These are phyloP conservation scores for Chlorella sorokiniana DNA, from an alignment of 139 green algal species.

Conservation along the genomic window DNA sequence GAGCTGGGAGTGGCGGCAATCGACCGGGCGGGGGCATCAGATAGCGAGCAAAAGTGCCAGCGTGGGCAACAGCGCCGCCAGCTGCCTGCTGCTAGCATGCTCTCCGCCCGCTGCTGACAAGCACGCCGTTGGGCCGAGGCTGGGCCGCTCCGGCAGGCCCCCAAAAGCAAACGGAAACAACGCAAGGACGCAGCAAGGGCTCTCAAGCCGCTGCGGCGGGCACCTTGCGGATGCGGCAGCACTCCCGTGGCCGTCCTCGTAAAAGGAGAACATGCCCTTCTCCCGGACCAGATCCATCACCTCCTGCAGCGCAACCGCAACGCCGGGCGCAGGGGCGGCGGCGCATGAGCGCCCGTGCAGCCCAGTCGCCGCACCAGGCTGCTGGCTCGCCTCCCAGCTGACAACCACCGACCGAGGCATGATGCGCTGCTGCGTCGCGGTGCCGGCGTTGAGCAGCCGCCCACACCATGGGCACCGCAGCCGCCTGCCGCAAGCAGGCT, in stretches of 20 bases:
- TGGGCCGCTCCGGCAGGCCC: neutral
- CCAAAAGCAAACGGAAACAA: neutral
- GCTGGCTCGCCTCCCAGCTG: no score
- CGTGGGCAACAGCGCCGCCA: no score
- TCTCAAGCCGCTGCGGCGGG: neutral
- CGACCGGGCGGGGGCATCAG: no score
- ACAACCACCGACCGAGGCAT: no score
- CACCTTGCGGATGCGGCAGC: slow-evolving; percentile 95
- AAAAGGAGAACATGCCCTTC: slow-evolving; percentile 99
- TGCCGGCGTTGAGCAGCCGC: no score
- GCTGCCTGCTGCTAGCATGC: neutral
- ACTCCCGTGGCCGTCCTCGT: slow-evolving; percentile 98
- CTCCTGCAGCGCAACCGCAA: slow-evolving; percentile 51
- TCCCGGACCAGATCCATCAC: slow-evolving; percentile 87
- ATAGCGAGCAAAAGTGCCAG: neutral
- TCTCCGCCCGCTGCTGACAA: no score
- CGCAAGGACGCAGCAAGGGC: neutral
- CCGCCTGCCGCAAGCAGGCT: no score
- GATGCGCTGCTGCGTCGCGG: no score
- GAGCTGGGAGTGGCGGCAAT: neutral
- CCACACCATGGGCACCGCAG: no score
- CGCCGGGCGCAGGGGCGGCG: neutral
- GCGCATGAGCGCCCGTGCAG: no score
- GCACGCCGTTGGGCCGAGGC: no score
- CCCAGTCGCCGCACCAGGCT: no score